phyloP scores from a whole-genome alignment of 495 filamentous ascomycete species.

The Extremus antarcticus region DNA sequence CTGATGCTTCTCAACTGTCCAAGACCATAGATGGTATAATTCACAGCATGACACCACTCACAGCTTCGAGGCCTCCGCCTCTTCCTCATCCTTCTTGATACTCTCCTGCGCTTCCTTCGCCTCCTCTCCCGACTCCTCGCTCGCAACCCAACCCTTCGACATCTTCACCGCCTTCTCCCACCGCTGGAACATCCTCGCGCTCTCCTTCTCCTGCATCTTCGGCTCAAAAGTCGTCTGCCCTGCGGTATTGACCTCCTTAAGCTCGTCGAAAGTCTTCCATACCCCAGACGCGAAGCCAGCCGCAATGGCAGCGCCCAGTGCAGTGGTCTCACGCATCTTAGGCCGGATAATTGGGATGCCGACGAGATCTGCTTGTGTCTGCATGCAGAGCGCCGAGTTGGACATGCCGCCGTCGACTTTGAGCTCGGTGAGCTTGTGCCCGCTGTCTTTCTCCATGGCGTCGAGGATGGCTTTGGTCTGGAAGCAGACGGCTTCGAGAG shows the following conservation, averaged over 20 bases:
- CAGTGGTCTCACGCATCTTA: constrained; percentile 86
- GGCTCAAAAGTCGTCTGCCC: constrained; percentile 68
- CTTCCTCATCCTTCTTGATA: constrained; percentile 1
- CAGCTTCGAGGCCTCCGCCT: neutral
- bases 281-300: constrained; percentile 78
- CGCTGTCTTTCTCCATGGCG: constrained; percentile 88
- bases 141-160: constrained; percentile 67
- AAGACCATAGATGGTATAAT: too few species aligned
- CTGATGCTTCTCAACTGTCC: too few species aligned
- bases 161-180: constrained; percentile 87
- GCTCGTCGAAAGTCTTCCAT: constrained; percentile 70
- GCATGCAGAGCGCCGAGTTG: constrained; percentile 90
- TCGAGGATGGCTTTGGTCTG: constrained; percentile 92
- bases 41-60: neutral
- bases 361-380: constrained; percentile 85
- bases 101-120: constrained; percentile 2
- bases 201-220: constrained; percentile 46
- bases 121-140: neutral
- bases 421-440: constrained; percentile 61
- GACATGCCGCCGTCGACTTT: constrained; percentile 93
- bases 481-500: constrained; percentile 88
- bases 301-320: constrained; percentile 86
- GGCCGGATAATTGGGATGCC: constrained; percentile 81
- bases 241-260: constrained; percentile 64
- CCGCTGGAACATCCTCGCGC: constrained; percentile 57